These are phyloP conservation scores for Dothiorella sarmentorum DNA, from an alignment of 2,329 filamentous ascomycete genomes.

Conservation along the genomic window DNA sequence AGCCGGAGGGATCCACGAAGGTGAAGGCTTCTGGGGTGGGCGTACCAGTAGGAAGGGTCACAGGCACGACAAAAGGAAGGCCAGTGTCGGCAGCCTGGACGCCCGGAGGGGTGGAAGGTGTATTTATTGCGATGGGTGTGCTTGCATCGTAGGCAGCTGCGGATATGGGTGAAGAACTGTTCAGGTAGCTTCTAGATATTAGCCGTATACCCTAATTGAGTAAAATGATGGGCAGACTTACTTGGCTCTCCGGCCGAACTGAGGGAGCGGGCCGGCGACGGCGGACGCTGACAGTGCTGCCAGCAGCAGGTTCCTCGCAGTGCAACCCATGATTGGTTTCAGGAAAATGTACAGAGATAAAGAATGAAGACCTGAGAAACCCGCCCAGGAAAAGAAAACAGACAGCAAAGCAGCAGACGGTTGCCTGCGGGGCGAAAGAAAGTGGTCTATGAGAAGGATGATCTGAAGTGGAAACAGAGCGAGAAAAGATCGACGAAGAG, in stretches of 20 bases:
- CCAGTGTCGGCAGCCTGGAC: constrained; percentile 33
- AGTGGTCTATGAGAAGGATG: constrained; percentile 24
- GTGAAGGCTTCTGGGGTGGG: constrained; percentile 30
- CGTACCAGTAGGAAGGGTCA: constrained; percentile 30
- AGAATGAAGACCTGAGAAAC: constrained; percentile 25
- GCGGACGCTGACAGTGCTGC: constrained; percentile 32
- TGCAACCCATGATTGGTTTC: constrained; percentile 21
- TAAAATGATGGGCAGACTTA: constrained; percentile 24
- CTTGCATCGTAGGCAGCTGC: neutral
- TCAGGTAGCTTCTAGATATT: constrained; percentile 25
- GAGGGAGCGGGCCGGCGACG: constrained; percentile 35
- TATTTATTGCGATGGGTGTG: constrained; percentile 5
- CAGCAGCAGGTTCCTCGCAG: constrained; percentile 32
- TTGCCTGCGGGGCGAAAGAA: constrained; percentile 18
- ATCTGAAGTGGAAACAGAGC: constrained; percentile 31
- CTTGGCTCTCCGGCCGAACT: constrained; percentile 27
- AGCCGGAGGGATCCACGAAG: constrained; percentile 31
- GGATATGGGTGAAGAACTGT: constrained; percentile 22
- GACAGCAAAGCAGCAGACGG: constrained; percentile 20
- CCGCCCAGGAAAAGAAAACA: constrained; percentile 21
- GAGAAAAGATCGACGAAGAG: constrained; percentile 15
- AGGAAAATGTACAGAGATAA: constrained; percentile 28
- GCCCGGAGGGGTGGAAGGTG: neutral
- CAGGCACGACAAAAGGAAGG: constrained; percentile 31
- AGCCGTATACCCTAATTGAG: neutral